Evolutionary conservation across 1,139 yeast species (phyloP).

Genomic region (Hyphopichia khmerensis): DNA sequence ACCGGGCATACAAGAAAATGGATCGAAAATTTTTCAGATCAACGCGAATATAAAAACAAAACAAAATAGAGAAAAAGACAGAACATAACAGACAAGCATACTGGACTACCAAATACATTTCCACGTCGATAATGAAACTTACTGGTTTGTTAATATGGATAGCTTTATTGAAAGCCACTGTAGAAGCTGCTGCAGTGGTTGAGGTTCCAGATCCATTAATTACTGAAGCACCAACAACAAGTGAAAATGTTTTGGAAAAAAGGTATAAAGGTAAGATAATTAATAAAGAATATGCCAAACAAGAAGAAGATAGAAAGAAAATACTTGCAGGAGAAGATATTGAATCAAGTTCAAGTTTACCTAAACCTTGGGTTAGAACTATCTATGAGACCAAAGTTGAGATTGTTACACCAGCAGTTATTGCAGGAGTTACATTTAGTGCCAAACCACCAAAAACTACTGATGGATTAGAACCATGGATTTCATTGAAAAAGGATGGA

Average conservation of each 20-base stretch:
- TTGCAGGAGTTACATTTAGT: conserved; percentile 77
- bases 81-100: neutral
- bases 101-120: too few species aligned
- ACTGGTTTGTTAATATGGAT: conserved; percentile 2
- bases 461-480: conserved; percentile 78
- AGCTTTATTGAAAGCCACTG: conserved; percentile 8
- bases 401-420: conserved; percentile 76
- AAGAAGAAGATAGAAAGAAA: conserved; percentile 21
- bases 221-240: conserved; percentile 8
- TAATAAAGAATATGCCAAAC: conserved; percentile 40
- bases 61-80: neutral
- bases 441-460: conserved; percentile 69
- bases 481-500: conserved; percentile 73
- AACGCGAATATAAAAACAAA: neutral
- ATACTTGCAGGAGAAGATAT: conserved; percentile 10
- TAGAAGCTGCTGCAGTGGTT: conserved; percentile 8
- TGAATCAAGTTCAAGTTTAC: conserved; percentile 19
- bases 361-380: conserved; percentile 75
- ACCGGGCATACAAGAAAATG: neutral
- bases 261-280: conserved; percentile 38
- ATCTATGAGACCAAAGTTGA: conserved; percentile 55
- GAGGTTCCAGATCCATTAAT: conserved; percentile 10
- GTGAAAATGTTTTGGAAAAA: conserved; percentile 24
- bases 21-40: neutral
- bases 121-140: neutral